Evolutionary conservation across 495 filamentous ascomycete genomes (phyloP).

Genomic region (Xylaria grammica): DNA sequence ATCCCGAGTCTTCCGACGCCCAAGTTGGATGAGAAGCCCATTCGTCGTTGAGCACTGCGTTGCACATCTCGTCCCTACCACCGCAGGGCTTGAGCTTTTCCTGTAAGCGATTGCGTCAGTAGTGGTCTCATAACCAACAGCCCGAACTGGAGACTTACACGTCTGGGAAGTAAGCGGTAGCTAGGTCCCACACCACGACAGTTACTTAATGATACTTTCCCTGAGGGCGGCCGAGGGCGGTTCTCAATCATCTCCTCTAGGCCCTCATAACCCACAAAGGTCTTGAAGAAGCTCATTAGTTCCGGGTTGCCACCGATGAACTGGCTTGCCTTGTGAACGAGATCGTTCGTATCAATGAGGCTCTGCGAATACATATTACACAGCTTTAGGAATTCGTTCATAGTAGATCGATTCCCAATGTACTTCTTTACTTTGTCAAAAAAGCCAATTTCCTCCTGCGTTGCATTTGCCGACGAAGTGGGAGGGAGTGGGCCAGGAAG

Average conservation of each 20-base stretch:
- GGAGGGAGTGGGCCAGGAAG: constrained; percentile 86
- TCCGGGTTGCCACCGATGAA: constrained; percentile 91
- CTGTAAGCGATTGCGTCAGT: constrained; percentile 29
- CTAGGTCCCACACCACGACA: constrained; percentile 93
- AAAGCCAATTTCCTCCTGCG: constrained; percentile 81
- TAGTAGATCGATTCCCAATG: constrained; percentile 86
- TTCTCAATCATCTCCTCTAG: constrained; percentile 81
- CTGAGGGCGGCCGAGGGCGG: constrained; percentile 70
- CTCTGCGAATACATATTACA: constrained; percentile 93
- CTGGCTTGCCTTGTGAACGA: constrained; percentile 78
- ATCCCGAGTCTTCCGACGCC: constrained; percentile 98
- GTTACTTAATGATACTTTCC: constrained; percentile 84
- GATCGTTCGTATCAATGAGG: constrained; percentile 78
- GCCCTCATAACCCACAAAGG: constrained; percentile 74
- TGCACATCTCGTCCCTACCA: constrained; percentile 92
- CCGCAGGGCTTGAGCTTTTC: constrained; percentile 88
- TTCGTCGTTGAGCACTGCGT: constrained; percentile 90
- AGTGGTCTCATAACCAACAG: constrained; percentile 17
- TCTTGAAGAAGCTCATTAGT: constrained; percentile 82
- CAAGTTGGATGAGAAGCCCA: constrained; percentile 99
- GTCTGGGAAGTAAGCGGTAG: constrained; percentile 88
- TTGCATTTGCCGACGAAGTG: constrained; percentile 64
- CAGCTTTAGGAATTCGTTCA: constrained; percentile 93
- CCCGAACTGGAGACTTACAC: constrained; percentile 50
- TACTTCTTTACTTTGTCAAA: constrained; percentile 98